These are phyloP conservation scores for Phaffia rhodozyma DNA, from an alignment of 1,284 basidiomycete species.

Conservation along the genomic window DNA sequence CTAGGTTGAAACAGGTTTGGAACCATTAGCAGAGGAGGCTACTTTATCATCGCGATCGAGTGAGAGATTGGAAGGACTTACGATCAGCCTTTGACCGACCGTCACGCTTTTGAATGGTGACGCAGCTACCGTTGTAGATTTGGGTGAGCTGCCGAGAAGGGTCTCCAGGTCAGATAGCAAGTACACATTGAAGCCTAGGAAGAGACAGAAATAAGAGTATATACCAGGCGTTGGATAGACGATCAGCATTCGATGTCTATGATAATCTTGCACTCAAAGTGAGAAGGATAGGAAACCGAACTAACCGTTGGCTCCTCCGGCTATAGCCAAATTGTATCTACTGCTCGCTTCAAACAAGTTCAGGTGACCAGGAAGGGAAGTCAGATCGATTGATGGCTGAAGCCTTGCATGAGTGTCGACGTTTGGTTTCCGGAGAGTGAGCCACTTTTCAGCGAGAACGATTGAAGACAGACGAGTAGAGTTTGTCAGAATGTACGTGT, in stretches of 20 bases:
- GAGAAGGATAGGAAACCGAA: not conserved
- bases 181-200: conserved; percentile 10
- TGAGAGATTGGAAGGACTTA: not conserved
- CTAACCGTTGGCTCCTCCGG: conserved; percentile 32
- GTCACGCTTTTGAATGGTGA: conserved; percentile 1
- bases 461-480: not conserved
- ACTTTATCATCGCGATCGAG: not conserved
- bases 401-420: conserved; percentile 33
- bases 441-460: conserved; percentile 27
- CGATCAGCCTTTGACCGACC: conserved; percentile 6
- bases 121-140: not conserved
- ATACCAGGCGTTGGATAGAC: not conserved
- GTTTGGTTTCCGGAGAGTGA: conserved; percentile 33
- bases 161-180: not conserved
- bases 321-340: conserved; percentile 31
- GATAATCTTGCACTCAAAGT: not conserved
- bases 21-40: not conserved
- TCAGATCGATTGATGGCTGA: conserved; percentile 24
- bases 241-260: not conserved
- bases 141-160: not conserved
- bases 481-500: not conserved
- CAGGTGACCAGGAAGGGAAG: conserved; percentile 30
- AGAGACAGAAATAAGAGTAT: not conserved
- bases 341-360: conserved; percentile 37
- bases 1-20: not conserved